Percentiles rank a stretch among this genome's conserved stretches.
Conservation (phyloP, 805 yeast genomes). For the Yarrowia sp. region DNA sequence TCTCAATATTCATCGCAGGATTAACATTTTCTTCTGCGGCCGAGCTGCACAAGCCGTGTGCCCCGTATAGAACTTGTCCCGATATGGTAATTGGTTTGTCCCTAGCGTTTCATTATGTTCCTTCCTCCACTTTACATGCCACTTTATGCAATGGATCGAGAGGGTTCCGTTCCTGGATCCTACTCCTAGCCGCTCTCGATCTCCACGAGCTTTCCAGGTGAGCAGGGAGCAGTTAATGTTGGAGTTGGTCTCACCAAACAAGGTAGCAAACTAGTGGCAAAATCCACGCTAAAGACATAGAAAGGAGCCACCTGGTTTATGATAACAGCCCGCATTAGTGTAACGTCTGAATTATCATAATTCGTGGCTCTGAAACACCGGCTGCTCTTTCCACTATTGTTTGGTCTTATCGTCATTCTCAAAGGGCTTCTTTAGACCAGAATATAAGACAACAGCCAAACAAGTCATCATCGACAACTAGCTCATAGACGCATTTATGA, state of each 20-base stretch:
- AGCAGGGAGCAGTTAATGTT: neutral
- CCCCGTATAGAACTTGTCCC: neutral
- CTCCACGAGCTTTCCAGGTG: neutral
- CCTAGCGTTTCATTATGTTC: neutral
- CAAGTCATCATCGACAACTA: no score
- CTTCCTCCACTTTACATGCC: neutral
- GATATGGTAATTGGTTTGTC: neutral
- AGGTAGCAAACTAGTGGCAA: neutral
- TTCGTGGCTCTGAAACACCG: no score
- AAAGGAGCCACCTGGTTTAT: no score
- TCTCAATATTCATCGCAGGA: neutral
- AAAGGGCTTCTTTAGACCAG: no score
- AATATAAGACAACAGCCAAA: no score
- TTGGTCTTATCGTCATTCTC: no score
- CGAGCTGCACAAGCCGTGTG: neutral
- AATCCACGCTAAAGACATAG: neutral
- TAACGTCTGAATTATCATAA: no score
- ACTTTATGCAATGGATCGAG: neutral
- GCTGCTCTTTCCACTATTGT: no score
- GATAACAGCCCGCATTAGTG: no score
- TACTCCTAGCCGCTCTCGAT: neutral
- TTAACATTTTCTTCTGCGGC: neutral
- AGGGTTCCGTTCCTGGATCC: neutral
- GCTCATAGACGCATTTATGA: neutral
- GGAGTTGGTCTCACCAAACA: neutral